These are phyloP conservation scores for Ampelocalamus luodianensis DNA, from an alignment of 176 grass and related monocot genomes.

Conservation along the genomic window DNA sequence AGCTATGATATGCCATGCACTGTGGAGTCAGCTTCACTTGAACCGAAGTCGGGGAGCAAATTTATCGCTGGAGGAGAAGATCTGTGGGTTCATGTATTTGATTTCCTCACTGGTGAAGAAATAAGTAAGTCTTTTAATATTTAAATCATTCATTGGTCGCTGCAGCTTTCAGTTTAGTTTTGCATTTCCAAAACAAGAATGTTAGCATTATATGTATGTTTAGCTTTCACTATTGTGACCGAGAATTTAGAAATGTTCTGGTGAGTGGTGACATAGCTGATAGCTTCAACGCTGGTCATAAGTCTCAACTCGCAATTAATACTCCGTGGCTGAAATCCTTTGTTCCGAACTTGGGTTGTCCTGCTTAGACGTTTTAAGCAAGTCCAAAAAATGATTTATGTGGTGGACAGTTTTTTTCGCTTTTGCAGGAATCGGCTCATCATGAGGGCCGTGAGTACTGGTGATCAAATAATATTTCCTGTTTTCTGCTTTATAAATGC, in stretches of 20 bases:
- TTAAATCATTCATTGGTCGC: neutral
- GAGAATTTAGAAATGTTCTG: neutral
- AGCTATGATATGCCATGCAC: conserved; percentile 94
- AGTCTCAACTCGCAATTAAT: neutral
- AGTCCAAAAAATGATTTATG: neutral
- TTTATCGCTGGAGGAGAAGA: conserved; percentile 98
- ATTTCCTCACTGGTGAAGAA: conserved; percentile 97
- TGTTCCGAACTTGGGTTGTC: neutral
- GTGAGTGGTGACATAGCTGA: too few relatives aligned
- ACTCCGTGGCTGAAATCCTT: neutral
- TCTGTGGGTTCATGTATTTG: conserved; percentile 91
- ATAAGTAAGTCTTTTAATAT: conserved; percentile 60
- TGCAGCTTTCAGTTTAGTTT: neutral
- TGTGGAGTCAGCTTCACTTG: conserved; percentile 95
- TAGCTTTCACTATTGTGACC: neutral
- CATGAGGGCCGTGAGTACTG: neutral
- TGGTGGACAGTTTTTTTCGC: neutral
- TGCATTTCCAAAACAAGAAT: neutral
- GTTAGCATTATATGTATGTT: neutral
- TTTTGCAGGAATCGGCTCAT: conserved; percentile 1
- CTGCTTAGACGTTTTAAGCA: neutral
- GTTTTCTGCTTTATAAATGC: neutral
- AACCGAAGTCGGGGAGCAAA: conserved; percentile 80
- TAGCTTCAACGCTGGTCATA: neutral
- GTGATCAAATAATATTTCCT: neutral